These are phyloP conservation scores for Helotiales sp. DNA, from an alignment of 2,329 filamentous ascomycete species.

Conservation along the genomic window DNA sequence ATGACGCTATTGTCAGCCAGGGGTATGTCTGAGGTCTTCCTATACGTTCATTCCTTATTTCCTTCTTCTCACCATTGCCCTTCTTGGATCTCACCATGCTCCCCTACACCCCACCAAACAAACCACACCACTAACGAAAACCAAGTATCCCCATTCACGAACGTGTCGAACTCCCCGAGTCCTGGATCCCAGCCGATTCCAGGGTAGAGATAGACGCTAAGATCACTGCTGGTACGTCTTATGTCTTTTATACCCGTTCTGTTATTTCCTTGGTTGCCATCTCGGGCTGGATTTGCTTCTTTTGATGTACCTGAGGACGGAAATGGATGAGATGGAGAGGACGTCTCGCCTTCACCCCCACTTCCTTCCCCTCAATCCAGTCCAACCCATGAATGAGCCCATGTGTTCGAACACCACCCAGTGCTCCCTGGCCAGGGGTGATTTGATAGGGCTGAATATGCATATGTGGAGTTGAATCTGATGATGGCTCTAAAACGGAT, in stretches of 20 bases:
- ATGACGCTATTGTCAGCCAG: slow-evolving; percentile 85
- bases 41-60: too few relatives aligned
- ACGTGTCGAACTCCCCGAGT: slow-evolving; percentile 88
- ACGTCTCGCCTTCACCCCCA: background rate
- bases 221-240: slow-evolving; percentile 78
- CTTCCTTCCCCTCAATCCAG: background rate
- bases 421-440: background rate
- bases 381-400: background rate
- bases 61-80: too few relatives aligned
- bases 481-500: background rate
- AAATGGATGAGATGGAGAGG: background rate
- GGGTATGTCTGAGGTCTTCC: too few relatives aligned
- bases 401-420: background rate
- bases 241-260: background rate
- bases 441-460: slow-evolving; percentile 41
- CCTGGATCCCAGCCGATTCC: slow-evolving; percentile 92
- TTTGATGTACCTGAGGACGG: background rate
- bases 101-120: background rate
- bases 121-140: slow-evolving; percentile 25
- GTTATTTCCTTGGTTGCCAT: background rate
- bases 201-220: slow-evolving; percentile 99
- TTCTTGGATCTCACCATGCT: too few relatives aligned
- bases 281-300: background rate
- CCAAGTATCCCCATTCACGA: slow-evolving; percentile 81
- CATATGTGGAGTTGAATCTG: background rate